phyloP scores from a whole-genome alignment of 1,284 basidiomycete species.

The Apiotrichum mycotoxinovorans region DNA sequence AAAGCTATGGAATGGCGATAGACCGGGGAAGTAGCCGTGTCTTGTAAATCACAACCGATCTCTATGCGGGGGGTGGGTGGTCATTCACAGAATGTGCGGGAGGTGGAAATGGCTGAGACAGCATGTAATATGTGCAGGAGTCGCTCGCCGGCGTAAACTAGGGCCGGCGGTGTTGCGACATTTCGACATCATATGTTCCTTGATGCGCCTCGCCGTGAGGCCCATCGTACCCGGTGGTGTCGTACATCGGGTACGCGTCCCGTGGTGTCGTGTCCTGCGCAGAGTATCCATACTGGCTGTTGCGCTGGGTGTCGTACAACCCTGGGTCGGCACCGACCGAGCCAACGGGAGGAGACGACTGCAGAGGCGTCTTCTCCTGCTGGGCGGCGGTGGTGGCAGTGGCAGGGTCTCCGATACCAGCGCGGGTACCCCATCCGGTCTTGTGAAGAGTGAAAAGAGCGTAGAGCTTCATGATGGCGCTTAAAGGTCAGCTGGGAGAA shows the following conservation, averaged over 20 bases:
- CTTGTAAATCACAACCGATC: background rate
- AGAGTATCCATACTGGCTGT: background rate
- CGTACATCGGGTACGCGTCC: conserved; percentile 4
- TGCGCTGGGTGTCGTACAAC: background rate
- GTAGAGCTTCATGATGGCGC: conserved; percentile 81
- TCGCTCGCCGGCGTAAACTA: background rate
- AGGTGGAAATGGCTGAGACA: background rate
- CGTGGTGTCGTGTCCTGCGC: background rate
- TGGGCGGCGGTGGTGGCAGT: conserved; percentile 40
- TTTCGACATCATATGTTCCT: conserved; percentile 40
- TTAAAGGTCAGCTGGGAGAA: conserved; percentile 52
- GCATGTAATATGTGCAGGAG: background rate
- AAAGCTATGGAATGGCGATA: conserved; percentile 7
- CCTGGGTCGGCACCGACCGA: background rate
- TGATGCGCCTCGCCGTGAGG: conserved; percentile 17
- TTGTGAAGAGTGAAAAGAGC: conserved; percentile 77
- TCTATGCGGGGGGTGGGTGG: conserved; percentile 6
- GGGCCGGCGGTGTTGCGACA: conserved; percentile 19
- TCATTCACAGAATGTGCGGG: background rate
- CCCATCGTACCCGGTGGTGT: background rate
- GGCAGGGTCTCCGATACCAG: conserved; percentile 73
- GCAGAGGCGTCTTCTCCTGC: conserved; percentile 15
- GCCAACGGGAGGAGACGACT: background rate
- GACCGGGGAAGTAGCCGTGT: background rate
- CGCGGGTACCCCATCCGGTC: conserved; percentile 87